Conservation (phyloP, 1,284 basidiomycete genomes). For the Marasmius fiardii region DNA sequence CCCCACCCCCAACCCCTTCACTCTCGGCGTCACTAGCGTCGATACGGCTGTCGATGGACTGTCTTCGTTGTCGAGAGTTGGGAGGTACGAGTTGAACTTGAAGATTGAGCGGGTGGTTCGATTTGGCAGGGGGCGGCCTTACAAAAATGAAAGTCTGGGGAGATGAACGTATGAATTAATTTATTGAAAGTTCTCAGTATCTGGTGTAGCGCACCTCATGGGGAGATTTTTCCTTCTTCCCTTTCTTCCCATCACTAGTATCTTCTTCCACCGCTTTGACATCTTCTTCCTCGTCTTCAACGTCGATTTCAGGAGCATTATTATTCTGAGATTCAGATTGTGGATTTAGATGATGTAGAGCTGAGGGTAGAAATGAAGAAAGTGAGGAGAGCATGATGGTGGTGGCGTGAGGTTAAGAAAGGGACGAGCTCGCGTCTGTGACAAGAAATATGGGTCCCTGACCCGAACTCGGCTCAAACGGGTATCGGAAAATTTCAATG, state of each 20-base stretch:
- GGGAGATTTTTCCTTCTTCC: conserved; percentile 44
- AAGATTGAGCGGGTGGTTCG: conserved; percentile 87
- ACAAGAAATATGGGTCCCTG: too few species aligned
- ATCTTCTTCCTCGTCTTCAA: conserved; percentile 27
- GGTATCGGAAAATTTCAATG: too few species aligned
- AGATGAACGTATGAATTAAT: conserved; percentile 4
- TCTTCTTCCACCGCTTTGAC: conserved; percentile 22
- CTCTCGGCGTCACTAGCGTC: conserved; percentile 15
- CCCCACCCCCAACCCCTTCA: conserved; percentile 2
- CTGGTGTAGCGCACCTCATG: conserved; percentile 48
- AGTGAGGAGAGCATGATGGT: conserved; percentile 58
- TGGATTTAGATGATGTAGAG: conserved; percentile 38
- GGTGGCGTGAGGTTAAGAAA: not conserved
- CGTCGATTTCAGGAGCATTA: conserved; percentile 21
- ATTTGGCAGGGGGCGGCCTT: conserved; percentile 78
- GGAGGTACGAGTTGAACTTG: conserved; percentile 91
- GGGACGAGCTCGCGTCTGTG: too few species aligned
- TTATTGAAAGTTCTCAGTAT: conserved; percentile 5
- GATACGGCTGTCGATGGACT: conserved; percentile 31
- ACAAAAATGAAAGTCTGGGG: conserved; percentile 81
- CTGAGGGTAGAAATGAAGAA: conserved; percentile 57
- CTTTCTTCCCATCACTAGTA: conserved; percentile 22
- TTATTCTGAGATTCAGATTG: conserved; percentile 13
- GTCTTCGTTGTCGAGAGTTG: conserved; percentile 37
- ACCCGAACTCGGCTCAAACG: too few species aligned